phyloP scores from a whole-genome alignment of 2,329 filamentous ascomycete genomes.

The Nemania bipapillata region DNA sequence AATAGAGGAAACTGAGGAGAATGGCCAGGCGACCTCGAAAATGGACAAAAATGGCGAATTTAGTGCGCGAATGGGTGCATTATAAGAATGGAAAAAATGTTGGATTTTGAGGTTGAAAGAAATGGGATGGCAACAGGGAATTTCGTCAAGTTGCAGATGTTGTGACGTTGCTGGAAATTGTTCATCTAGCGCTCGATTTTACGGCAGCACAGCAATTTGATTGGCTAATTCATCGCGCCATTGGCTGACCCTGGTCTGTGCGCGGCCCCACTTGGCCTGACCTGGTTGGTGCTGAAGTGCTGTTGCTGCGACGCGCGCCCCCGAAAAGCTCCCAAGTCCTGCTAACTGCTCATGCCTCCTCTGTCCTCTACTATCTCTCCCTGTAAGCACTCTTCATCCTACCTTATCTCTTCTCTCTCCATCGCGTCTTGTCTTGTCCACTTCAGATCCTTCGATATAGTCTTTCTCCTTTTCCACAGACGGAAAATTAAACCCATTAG shows the following conservation, averaged over 20 bases:
- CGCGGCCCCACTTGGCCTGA: constrained; percentile 31
- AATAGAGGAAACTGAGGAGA: constrained; percentile 41
- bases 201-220: constrained; percentile 34
- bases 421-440: constrained; percentile 17
- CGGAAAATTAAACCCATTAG: constrained; percentile 21
- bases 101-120: constrained; percentile 46
- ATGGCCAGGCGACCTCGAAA: constrained; percentile 41
- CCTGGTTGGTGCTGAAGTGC: constrained; percentile 24
- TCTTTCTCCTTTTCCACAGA: constrained; percentile 4
- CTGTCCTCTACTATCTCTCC: constrained; percentile 30
- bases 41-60: constrained; percentile 20
- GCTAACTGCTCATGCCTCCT: constrained; percentile 22
- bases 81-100: constrained; percentile 30
- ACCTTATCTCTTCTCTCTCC: constrained; percentile 7
- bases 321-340: constrained; percentile 33
- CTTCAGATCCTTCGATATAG: neutral
- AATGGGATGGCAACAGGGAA: constrained; percentile 42
- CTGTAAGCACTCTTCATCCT: constrained; percentile 17
- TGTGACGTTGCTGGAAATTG: constrained; percentile 44
- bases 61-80: constrained; percentile 11
- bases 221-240: constrained; percentile 45
- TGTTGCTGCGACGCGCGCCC: constrained; percentile 39
- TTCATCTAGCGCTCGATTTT: constrained; percentile 38
- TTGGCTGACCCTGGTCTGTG: constrained; percentile 43
- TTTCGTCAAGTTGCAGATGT: constrained; percentile 47